A percentile compares a stretch with the other conserved stretches of the same genome.
Evolutionary conservation across 257 asterid species (phyloP).

Genomic region (Voacanga thouarsii): DNA sequence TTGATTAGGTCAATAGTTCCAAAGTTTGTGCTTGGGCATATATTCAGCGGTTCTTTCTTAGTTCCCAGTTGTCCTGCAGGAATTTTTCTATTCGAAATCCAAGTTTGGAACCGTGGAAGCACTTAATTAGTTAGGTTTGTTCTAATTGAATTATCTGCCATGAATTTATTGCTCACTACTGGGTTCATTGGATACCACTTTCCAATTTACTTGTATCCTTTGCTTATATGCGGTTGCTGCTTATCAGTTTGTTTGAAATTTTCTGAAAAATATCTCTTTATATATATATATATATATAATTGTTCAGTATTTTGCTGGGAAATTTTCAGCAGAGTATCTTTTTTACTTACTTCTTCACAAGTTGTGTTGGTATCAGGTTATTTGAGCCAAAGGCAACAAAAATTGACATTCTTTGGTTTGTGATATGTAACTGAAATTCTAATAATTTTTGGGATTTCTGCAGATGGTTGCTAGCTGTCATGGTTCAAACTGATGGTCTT

Average conservation of each 20-base stretch:
- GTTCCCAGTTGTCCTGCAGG: background rate
- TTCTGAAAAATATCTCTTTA: background rate
- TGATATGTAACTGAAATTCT: conserved; percentile 3
- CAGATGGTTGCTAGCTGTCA: conserved; percentile 22
- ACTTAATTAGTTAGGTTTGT: background rate
- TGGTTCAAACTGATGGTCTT: conserved; percentile 49
- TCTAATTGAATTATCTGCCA: background rate
- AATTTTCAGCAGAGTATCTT: background rate
- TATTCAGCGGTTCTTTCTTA: background rate
- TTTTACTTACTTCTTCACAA: background rate
- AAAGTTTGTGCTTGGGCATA: background rate
- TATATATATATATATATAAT: too few relatives aligned
- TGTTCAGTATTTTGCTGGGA: background rate
- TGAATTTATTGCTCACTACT: background rate
- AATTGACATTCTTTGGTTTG: background rate
- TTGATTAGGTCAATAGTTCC: background rate
- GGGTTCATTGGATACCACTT: background rate
- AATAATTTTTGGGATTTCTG: conserved; percentile 7
- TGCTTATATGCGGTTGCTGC: background rate
- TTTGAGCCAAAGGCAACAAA: background rate
- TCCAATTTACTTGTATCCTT: background rate
- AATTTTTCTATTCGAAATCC: background rate
- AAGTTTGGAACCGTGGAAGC: background rate
- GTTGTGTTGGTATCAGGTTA: background rate
- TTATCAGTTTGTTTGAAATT: background rate